Evolutionary conservation across 768 basidiomycete genomes (phyloP).

Genomic region (Lepiota venenata): DNA sequence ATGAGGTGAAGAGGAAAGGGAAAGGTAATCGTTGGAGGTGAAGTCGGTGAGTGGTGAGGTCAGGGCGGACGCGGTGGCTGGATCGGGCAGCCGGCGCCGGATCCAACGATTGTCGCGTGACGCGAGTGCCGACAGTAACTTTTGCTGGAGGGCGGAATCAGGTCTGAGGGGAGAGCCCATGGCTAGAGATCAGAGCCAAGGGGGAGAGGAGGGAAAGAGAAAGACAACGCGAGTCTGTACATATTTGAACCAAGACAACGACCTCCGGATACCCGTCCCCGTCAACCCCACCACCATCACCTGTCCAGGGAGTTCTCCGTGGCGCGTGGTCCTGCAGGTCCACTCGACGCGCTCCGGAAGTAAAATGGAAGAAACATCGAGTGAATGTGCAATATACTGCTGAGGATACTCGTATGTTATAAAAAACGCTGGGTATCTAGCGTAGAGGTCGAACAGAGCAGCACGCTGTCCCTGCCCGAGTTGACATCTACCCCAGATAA

Average conservation of each 20-base stretch:
- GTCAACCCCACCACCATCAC: not conserved
- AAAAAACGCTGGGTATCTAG: too few relatives aligned
- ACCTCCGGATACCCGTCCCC: constrained; percentile 3
- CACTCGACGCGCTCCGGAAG: too few relatives aligned
- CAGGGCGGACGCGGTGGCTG: constrained; percentile 20
- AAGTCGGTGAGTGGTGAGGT: constrained; percentile 52
- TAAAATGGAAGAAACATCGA: too few relatives aligned
- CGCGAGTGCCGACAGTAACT: constrained; percentile 48
- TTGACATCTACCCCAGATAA: too few relatives aligned
- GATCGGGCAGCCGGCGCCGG: constrained; percentile 65
- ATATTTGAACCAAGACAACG: not conserved
- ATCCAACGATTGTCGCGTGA: constrained; percentile 68
- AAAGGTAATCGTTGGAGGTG: constrained; percentile 93
- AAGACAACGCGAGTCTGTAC: not conserved
- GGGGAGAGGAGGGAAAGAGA: not conserved
- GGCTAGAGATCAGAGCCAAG: not conserved
- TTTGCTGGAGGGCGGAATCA: constrained; percentile 25
- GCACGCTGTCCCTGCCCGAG: too few relatives aligned
- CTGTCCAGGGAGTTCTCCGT: not conserved
- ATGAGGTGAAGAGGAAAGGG: constrained; percentile 56
- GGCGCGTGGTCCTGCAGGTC: too few relatives aligned
- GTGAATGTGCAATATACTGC: too few relatives aligned
- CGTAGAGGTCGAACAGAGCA: too few relatives aligned
- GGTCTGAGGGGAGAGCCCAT: not conserved
- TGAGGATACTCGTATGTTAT: too few relatives aligned